A percentile compares a stretch with the other conserved stretches of the same genome.
These are phyloP conservation scores for Sarocladium strictum DNA, from an alignment of 2,329 filamentous ascomycete genomes.

Conservation along the genomic window DNA sequence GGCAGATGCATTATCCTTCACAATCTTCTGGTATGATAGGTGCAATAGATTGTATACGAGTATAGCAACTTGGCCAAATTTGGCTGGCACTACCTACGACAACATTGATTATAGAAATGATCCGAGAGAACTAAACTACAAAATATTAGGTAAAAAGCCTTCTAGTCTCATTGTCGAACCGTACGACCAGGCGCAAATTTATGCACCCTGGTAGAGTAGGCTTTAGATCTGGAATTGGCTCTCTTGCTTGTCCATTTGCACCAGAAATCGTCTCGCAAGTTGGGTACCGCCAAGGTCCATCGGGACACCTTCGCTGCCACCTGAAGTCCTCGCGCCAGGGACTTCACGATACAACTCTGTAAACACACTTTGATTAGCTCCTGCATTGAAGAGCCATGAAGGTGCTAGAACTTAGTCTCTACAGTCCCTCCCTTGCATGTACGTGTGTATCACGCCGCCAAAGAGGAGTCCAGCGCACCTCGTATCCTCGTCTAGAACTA, in stretches of 20 bases:
- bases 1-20: no score
- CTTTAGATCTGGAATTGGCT: neutral
- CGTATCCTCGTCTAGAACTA: slow-evolving; percentile 66
- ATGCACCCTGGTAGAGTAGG: no score
- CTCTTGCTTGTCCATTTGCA: slow-evolving; percentile 8
- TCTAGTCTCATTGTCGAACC: no score
- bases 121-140: no score
- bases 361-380: neutral
- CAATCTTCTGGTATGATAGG: no score
- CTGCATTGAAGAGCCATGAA: neutral
- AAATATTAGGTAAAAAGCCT: no score
- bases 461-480: slow-evolving; percentile 65
- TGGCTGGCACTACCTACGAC: no score
- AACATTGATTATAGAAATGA: no score
- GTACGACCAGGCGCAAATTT: no score
- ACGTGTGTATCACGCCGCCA: slow-evolving; percentile 66
- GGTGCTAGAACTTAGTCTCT: slow-evolving; percentile 49
- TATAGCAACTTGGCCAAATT: no score
- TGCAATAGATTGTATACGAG: no score
- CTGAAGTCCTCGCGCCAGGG: slow-evolving; percentile 17
- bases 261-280: slow-evolving; percentile 14
- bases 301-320: slow-evolving; percentile 19
- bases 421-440: slow-evolving; percentile 65
- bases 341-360: slow-evolving; percentile 24
- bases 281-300: slow-evolving; percentile 18